phyloP scores from a whole-genome alignment of 768 basidiomycete genomes.

The Termitomyces sp. region DNA sequence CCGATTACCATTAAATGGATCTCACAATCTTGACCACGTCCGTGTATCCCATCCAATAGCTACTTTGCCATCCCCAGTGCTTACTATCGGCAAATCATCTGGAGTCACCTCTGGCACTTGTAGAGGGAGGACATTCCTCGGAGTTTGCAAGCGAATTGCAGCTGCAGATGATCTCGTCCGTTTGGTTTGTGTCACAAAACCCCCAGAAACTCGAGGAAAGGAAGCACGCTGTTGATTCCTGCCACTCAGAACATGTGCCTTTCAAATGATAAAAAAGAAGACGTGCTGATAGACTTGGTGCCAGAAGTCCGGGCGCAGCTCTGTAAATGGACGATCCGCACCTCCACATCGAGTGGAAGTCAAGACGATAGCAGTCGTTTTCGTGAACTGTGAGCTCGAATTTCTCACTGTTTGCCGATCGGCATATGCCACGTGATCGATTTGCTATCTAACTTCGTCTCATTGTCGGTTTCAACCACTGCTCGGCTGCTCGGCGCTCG shows the following conservation, averaged over 20 bases:
- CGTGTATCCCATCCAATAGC: constrained; percentile 69
- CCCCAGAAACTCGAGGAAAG: neutral
- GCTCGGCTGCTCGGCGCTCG: no score
- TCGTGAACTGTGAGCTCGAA: neutral
- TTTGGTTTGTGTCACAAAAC: constrained; percentile 6
- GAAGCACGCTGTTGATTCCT: neutral
- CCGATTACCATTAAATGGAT: constrained; percentile 6
- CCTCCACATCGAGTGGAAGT: constrained; percentile 1
- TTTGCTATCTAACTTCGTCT: no score
- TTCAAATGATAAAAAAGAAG: neutral
- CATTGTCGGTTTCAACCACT: no score
- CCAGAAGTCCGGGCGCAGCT: neutral
- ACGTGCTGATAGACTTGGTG: neutral
- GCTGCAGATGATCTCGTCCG: constrained; percentile 19
- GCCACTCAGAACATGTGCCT: neutral
- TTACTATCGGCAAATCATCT: constrained; percentile 47
- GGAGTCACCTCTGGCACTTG: constrained; percentile 20
- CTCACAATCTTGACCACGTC: constrained; percentile 76
- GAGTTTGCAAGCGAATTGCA: constrained; percentile 10
- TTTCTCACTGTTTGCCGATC: neutral
- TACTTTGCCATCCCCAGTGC: constrained; percentile 53
- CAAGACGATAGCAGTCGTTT: neutral
- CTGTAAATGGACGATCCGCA: neutral
- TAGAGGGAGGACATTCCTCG: constrained; percentile 12
- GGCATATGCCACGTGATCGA: neutral